These are phyloP conservation scores for Cladorrhinum sp. DNA, from an alignment of 2,329 filamentous ascomycete species.

Conservation along the genomic window DNA sequence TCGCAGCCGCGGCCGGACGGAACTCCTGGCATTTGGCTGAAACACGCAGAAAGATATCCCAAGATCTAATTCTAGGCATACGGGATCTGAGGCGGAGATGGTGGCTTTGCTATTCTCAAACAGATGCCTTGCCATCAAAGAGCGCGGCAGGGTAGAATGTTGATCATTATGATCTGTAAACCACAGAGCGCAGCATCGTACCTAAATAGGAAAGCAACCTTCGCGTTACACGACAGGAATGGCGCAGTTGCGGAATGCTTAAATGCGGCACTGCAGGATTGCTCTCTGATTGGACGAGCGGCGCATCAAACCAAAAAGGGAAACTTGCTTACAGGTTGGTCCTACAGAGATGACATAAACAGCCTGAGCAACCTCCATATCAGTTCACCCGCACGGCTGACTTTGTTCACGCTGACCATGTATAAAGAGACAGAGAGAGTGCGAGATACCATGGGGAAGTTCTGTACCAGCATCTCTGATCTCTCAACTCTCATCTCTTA, in stretches of 20 bases:
- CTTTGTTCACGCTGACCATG: background rate
- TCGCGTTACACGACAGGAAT: background rate
- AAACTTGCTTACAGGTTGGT: background rate
- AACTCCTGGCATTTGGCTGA: constrained; percentile 46
- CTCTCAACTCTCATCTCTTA: too few species aligned
- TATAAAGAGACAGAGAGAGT: constrained; percentile 1
- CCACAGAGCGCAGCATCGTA: constrained; percentile 9
- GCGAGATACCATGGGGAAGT: background rate
- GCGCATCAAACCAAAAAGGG: constrained; percentile 22
- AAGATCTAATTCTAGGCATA: too few species aligned
- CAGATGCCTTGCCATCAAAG: too few species aligned
- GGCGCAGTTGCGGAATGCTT: too few species aligned
- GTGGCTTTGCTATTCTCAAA: too few species aligned
- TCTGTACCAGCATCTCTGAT: too few species aligned
- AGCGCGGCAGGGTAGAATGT: background rate
- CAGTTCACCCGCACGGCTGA: background rate
- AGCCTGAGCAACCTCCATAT: background rate
- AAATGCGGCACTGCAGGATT: constrained; percentile 1
- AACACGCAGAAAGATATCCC: too few species aligned
- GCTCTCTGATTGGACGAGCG: constrained; percentile 4
- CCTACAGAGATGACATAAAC: too few species aligned
- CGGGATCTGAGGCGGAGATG: too few species aligned
- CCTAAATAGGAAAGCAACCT: constrained; percentile 1
- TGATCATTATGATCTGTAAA: constrained; percentile 7
- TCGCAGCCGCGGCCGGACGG: constrained; percentile 50